Percentiles rank a stretch among this genome's conserved stretches.
Conservation (phyloP, 1,284 basidiomycete genomes). For the Rhodotorula sp. region DNA sequence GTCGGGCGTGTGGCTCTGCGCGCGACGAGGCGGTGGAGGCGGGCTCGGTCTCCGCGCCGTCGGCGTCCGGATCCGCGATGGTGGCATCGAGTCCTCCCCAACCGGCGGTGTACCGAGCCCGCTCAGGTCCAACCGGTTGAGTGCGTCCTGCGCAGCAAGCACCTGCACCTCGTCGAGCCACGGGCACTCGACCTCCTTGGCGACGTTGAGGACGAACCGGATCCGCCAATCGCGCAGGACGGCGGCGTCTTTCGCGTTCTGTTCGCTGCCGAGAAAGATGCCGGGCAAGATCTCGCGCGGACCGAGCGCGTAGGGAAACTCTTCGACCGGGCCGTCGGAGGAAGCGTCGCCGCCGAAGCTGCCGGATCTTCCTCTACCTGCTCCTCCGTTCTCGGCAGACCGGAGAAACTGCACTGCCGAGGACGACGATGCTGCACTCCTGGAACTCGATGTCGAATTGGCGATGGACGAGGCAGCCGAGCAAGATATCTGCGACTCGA, state of each 20-base stretch:
- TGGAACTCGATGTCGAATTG: background rate
- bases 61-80: background rate
- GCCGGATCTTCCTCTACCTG: background rate
- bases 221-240: constrained; percentile 71
- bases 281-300: constrained; percentile 86
- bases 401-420: constrained; percentile 30
- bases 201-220: constrained; percentile 85
- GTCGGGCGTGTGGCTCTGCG: background rate
- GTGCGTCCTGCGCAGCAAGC: background rate
- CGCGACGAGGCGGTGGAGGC: background rate
- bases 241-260: constrained; percentile 79
- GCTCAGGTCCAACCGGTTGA: background rate
- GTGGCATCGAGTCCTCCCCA: too few species aligned
- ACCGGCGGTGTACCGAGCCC: background rate
- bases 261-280: constrained; percentile 90
- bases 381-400: background rate
- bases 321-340: constrained; percentile 30
- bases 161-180: constrained; percentile 46
- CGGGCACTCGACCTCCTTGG: constrained; percentile 83
- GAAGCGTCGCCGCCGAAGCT: background rate
- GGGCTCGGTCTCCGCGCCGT: background rate
- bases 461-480: constrained; percentile 8
- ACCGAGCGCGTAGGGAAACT: constrained; percentile 72
- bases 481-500: background rate
- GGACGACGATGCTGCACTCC: background rate